phyloP scores from a whole-genome alignment of 1,139 yeast genomes.

The Kodamaea ohmeri region DNA sequence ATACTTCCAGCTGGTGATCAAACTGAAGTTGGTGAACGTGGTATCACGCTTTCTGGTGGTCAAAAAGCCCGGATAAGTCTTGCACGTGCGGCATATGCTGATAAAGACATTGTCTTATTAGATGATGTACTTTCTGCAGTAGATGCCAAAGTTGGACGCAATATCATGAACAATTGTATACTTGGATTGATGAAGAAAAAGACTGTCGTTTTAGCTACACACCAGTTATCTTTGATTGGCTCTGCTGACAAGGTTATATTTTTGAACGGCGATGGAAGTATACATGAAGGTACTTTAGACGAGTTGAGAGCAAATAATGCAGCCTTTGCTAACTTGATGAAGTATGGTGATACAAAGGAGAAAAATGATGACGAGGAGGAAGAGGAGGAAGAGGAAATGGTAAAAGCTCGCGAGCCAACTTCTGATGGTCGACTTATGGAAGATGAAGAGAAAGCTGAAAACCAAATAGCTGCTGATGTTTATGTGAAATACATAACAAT shows the following conservation, averaged over 20 bases:
- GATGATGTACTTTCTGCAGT: constrained; percentile 92
- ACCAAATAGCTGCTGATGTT: constrained; percentile 16
- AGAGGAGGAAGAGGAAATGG: too few relatives aligned
- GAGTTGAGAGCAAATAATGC: constrained; percentile 44
- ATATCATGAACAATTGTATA: constrained; percentile 71
- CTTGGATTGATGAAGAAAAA: constrained; percentile 53
- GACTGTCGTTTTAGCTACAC: constrained; percentile 82
- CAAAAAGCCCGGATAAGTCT: constrained; percentile 85
- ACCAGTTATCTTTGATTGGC: constrained; percentile 69
- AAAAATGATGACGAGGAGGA: constrained; percentile 22
- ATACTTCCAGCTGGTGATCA: constrained; percentile 76
- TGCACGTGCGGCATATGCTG: constrained; percentile 81
- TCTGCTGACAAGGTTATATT: constrained; percentile 69
- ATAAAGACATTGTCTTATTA: constrained; percentile 59
- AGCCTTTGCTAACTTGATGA: constrained; percentile 52
- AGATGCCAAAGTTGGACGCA: constrained; percentile 86
- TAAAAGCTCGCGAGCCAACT: constrained; percentile 13
- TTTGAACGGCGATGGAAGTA: constrained; percentile 62
- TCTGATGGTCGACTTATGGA: constrained; percentile 31
- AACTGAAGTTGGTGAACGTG: constrained; percentile 91
- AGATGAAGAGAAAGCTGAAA: constrained; percentile 22
- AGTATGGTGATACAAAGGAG: constrained; percentile 34
- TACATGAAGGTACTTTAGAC: constrained; percentile 57
- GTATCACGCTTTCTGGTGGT: constrained; percentile 89
- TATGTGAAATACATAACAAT: constrained; percentile 16